These are phyloP conservation scores for Cyphellophora europaea DNA, from an alignment of 2,329 filamentous ascomycete genomes.

Conservation along the genomic window DNA sequence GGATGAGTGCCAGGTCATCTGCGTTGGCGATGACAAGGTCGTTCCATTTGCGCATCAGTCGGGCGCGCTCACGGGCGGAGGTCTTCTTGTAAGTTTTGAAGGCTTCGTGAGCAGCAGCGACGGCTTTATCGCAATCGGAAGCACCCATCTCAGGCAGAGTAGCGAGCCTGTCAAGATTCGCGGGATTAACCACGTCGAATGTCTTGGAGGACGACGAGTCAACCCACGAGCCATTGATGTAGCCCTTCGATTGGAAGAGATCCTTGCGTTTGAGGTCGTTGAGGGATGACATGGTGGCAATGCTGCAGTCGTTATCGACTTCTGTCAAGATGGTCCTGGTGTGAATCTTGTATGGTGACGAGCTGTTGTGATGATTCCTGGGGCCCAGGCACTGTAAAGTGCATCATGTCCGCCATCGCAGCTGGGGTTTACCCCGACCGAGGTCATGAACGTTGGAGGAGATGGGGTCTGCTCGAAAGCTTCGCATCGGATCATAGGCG, in stretches of 20 bases:
- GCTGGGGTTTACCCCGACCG: too few species aligned
- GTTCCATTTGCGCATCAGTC: constrained; percentile 58
- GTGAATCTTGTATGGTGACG: too few species aligned
- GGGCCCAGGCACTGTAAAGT: not conserved
- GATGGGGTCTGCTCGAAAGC: too few species aligned
- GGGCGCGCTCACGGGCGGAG: constrained; percentile 51
- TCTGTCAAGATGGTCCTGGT: too few species aligned
- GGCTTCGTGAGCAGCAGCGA: constrained; percentile 68
- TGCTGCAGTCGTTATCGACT: too few species aligned
- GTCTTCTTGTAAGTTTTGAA: constrained; percentile 52
- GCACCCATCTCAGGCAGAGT: constrained; percentile 71
- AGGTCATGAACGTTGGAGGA: too few species aligned
- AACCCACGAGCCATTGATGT: constrained; percentile 51
- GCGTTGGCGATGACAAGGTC: constrained; percentile 56
- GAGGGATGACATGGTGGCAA: constrained; percentile 1
- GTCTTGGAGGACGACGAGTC: constrained; percentile 69
- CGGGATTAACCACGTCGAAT: constrained; percentile 78
- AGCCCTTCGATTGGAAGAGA: constrained; percentile 19
- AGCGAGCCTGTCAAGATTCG: constrained; percentile 70
- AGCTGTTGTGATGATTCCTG: too few species aligned
- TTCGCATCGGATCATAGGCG: too few species aligned
- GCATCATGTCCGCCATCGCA: too few species aligned
- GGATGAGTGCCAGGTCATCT: constrained; percentile 46
- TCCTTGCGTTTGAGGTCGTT: constrained; percentile 18
- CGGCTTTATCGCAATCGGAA: constrained; percentile 69